A percentile compares a stretch with the other conserved stretches of the same genome.
These are phyloP conservation scores for Cyathus striatus DNA, from an alignment of 768 basidiomycete species.

Conservation along the genomic window DNA sequence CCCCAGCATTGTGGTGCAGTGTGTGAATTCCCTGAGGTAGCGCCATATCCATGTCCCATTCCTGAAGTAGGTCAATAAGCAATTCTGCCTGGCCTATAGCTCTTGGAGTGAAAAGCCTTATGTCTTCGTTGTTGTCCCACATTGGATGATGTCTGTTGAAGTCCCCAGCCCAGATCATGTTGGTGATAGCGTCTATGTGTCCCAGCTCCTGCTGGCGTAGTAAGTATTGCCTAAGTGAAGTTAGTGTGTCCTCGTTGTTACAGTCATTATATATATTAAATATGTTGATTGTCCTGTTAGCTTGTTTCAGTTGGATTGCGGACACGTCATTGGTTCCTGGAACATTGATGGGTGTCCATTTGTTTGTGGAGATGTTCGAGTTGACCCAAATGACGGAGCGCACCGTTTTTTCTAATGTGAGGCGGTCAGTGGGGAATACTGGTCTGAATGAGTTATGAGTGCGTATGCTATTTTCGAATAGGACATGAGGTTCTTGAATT, in stretches of 20 bases:
- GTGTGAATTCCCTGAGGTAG: slow-evolving; percentile 30
- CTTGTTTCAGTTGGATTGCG: slow-evolving; percentile 11
- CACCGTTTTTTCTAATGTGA: slow-evolving; percentile 2
- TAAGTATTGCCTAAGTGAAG: neutral
- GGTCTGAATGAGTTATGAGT: neutral
- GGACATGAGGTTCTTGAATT: slow-evolving; percentile 8
- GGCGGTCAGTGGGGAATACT: slow-evolving; percentile 2
- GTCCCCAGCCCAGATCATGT: slow-evolving; percentile 27
- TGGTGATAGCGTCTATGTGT: neutral
- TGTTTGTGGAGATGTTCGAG: slow-evolving; percentile 6
- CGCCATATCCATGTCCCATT: slow-evolving; percentile 23
- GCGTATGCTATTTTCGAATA: neutral
- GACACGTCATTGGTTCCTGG: slow-evolving; percentile 12
- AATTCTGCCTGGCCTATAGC: slow-evolving; percentile 14
- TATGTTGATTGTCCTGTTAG: slow-evolving; percentile 9
- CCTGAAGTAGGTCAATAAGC: slow-evolving; percentile 19
- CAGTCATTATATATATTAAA: slow-evolving; percentile 18
- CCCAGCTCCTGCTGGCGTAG: neutral
- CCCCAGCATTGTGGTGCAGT: slow-evolving; percentile 11
- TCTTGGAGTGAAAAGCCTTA: slow-evolving; percentile 25
- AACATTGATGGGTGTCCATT: slow-evolving; percentile 14
- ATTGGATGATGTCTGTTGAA: slow-evolving; percentile 36
- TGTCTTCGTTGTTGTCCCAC: slow-evolving; percentile 28
- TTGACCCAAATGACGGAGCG: slow-evolving; percentile 7
- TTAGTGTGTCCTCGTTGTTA: slow-evolving; percentile 4